Evolutionary conservation across 768 basidiomycete genomes (phyloP), one percentile per base, ranked within the genome.

Genomic region (Gymnopilus dilepis): DNA sequence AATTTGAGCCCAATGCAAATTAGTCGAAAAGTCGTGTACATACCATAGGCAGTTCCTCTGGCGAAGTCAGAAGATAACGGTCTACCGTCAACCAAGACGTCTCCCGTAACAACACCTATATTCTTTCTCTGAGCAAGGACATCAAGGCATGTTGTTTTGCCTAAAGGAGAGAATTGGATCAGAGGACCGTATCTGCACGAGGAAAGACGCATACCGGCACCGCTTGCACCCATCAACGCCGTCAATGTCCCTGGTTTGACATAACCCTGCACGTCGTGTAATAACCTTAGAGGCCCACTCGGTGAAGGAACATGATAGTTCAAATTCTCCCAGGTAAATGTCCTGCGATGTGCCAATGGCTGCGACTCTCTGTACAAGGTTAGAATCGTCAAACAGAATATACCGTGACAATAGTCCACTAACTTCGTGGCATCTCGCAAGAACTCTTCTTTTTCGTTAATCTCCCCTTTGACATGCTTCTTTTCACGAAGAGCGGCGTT

Each of bases 171-270:
- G 11, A 47, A 22, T 30, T n/a, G n/a, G n/a, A 26, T 34, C 5
- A 57, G 22, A 26, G 34, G 12, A n/a, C 17, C 17, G 41, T 17
- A 28, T 21, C 2, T 69, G 62, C 43, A 24, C 30, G 28, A 60
- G 63, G 24, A 33, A 5, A 51, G 6, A 26, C 13, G 15, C 77
- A 67, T 70, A 76, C 88, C 89, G 42, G 91, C 91, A 55, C 91
- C 91, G 60, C 87, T 89, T 13, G 89, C 89, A 62, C 94, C 94
- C 92, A 96, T 94, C 9, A 96, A 80, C 0, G 93, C 94, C 0
- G 94, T 94, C 62, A 95, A 73, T n/a, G 88, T 92, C 2, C 93
- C 94, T 9, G 94, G 94, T 66, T 89, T 89, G 42, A 93, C 90
- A 69, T 87, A 94, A 0, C 93, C 93, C 63, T 80, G 83, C 17